Conservation (phyloP, 2,329 filamentous ascomycete species). For the Neopestalotiopsis sp. region DNA sequence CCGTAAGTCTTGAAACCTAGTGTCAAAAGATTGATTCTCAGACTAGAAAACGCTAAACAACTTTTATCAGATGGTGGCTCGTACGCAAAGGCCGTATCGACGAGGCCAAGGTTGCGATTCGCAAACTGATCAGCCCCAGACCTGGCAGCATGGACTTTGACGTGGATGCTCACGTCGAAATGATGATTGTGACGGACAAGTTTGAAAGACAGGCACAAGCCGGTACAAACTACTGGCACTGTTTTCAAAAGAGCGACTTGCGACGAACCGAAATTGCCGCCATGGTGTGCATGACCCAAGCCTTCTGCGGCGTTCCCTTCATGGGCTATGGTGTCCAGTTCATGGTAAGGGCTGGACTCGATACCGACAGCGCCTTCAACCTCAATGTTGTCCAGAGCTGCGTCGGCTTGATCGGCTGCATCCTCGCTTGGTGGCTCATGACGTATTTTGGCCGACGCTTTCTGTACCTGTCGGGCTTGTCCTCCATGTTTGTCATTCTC, state of each 20-base stretch:
- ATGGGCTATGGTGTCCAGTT: conserved; percentile 21
- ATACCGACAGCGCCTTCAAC: background rate
- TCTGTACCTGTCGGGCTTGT: conserved; percentile 14
- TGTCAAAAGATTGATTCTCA: too few species aligned
- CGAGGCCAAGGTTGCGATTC: conserved; percentile 19
- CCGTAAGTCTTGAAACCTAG: background rate
- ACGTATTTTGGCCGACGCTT: conserved; percentile 17
- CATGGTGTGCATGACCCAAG: conserved; percentile 22
- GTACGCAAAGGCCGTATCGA: conserved; percentile 19
- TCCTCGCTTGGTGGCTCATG: conserved; percentile 18
- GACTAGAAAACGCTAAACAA: background rate
- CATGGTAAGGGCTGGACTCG: conserved; percentile 12
- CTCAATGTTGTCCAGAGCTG: conserved; percentile 18
- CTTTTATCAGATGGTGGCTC: conserved; percentile 15
- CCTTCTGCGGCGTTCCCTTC: conserved; percentile 20
- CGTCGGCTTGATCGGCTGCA: conserved; percentile 19
- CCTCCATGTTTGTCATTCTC: conserved; percentile 15
- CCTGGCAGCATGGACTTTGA: conserved; percentile 14
- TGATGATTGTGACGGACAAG: conserved; percentile 21
- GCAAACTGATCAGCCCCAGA: conserved; percentile 9
- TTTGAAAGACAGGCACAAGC: conserved; percentile 18
- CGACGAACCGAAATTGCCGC: conserved; percentile 20
- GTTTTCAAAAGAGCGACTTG: conserved; percentile 19
- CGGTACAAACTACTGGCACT: conserved; percentile 20
- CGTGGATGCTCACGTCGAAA: conserved; percentile 21